Evolutionary conservation across 2,329 filamentous ascomycete genomes (phyloP), one percentile per base, ranked within the genome.

Genomic region (Fusarium tupiense): DNA sequence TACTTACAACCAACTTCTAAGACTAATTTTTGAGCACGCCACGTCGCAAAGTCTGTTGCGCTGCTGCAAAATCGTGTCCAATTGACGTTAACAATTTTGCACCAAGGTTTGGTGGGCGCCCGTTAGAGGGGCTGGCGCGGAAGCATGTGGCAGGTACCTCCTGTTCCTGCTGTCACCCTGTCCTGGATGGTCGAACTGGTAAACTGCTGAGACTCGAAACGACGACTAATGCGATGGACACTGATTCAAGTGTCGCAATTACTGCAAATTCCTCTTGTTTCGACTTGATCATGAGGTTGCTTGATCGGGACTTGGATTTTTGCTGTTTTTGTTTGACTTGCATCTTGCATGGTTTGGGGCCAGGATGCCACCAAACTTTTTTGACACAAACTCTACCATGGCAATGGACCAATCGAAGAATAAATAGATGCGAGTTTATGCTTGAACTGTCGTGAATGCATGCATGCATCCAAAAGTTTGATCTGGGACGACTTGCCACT

Each of bases 201-300:
- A 56, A 57, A 43, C 11, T 20, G 4, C 26, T 37, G 29, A 4
- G 19, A 5, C 1, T 14, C 6, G 37, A 35, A 20, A 26, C 1
- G 37, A 5, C 6, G 12, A 20, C 19, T 16, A 6, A 20, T 40
- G 12, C 4, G 6, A 40, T 26, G 11, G 33, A 29, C 19, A 11
- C n/a, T 7, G 19, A 22, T 57, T 61, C 59, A 37, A 61, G 16
- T 43, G 31, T 19, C 12, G 6, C 12, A n/a, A 29, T 12, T 6
- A 16, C 11, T 3, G 5, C 6, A 11, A 4, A 43, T 29, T 43
- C 3, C 5, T n/a, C 16, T 4, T 24, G 5, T 29, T 29, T 1
- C 1, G 29, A 20, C 6, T 20, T 37, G 8, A 2, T 24, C 14
- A 13, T 4, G 19, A 12, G 19, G 0, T 31, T n/a, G 13, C 6